phyloP scores from a whole-genome alignment of 2,329 filamentous ascomycete genomes.

The Fusarium zealandicum region DNA sequence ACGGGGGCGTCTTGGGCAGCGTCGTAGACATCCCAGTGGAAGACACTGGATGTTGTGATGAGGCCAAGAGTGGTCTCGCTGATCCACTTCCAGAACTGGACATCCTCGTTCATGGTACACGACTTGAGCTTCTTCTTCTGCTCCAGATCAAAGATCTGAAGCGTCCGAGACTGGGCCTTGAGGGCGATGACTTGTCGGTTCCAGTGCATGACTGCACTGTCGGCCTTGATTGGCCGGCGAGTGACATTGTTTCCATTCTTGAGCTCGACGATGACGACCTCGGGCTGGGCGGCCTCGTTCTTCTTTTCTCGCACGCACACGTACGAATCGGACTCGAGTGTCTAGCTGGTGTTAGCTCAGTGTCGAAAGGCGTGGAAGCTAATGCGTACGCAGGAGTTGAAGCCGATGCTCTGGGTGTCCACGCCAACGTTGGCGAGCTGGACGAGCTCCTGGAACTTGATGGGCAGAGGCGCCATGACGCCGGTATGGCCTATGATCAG shows the following conservation, averaged over 20 bases:
- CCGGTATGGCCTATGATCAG: conserved; percentile 43
- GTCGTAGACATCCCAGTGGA: conserved; percentile 98
- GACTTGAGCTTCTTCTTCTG: conserved; percentile 97
- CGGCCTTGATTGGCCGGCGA: conserved; percentile 94
- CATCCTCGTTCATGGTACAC: conserved; percentile 94
- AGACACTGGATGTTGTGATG: conserved; percentile 89
- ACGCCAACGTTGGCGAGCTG: conserved; percentile 64
- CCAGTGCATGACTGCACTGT: conserved; percentile 99
- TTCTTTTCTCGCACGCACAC: conserved; percentile 97
- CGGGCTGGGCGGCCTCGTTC: conserved; percentile 80
- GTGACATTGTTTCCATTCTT: conserved; percentile 98
- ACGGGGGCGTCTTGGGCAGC: conserved; percentile 77
- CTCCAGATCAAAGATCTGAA: conserved; percentile 96
- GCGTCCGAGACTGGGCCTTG: conserved; percentile 90
- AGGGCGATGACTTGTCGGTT: conserved; percentile 93
- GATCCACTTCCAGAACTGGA: conserved; percentile 99
- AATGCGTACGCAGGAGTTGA: conserved; percentile 77
- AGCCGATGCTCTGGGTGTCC: conserved; percentile 68
- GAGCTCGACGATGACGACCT: conserved; percentile 97
- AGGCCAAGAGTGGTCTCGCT: conserved; percentile 87
- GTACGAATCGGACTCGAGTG: conserved; percentile 95
- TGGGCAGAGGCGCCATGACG: conserved; percentile 76
- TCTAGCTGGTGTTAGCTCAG: conserved; percentile 61
- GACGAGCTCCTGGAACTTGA: conserved; percentile 92
- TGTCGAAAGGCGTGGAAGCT: conserved; percentile 17